Evolutionary conservation across 257 asterid genomes (phyloP).

Genomic region (Nicotiana noctiflora): DNA sequence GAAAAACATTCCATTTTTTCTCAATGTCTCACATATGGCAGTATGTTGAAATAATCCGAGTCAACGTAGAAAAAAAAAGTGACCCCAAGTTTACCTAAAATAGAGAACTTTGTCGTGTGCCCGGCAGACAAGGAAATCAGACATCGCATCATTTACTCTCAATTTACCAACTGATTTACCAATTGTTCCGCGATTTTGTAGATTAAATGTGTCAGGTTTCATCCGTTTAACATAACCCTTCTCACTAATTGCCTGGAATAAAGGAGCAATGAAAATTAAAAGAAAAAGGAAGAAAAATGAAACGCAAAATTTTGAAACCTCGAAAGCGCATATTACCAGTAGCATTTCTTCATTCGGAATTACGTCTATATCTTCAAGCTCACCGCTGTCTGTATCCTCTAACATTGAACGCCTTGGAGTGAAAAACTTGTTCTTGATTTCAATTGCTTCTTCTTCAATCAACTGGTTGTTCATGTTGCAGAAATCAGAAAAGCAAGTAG

Average conservation of each 20-base stretch:
- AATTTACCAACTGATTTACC: conserved; percentile 97
- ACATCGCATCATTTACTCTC: conserved; percentile 84
- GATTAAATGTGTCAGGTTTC: conserved; percentile 92
- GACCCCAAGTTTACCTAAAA: conserved; percentile 61
- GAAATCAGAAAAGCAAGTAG: background rate
- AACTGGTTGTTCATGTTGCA: conserved; percentile 32
- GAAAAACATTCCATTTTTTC: background rate
- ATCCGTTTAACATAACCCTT: conserved; percentile 95
- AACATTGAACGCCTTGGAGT: conserved; percentile 85
- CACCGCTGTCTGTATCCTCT: conserved; percentile 79
- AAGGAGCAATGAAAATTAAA: background rate
- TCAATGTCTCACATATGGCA: background rate
- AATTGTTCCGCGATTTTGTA: conserved; percentile 88
- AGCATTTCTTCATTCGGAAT: conserved; percentile 95
- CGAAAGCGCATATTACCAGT: conserved; percentile 41
- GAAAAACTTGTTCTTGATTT: conserved; percentile 74
- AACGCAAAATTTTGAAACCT: conserved; percentile 9
- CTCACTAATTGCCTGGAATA: conserved; percentile 84
- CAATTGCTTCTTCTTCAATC: conserved; percentile 81
- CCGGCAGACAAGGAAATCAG: conserved; percentile 91
- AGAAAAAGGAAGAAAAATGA: background rate
- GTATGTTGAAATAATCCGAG: background rate
- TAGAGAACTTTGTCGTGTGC: conserved; percentile 90
- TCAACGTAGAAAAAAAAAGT: background rate
- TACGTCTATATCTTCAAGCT: conserved; percentile 83